Conservation (phyloP, 495 filamentous ascomycete species). For the Penicillium pancosmium region DNA sequence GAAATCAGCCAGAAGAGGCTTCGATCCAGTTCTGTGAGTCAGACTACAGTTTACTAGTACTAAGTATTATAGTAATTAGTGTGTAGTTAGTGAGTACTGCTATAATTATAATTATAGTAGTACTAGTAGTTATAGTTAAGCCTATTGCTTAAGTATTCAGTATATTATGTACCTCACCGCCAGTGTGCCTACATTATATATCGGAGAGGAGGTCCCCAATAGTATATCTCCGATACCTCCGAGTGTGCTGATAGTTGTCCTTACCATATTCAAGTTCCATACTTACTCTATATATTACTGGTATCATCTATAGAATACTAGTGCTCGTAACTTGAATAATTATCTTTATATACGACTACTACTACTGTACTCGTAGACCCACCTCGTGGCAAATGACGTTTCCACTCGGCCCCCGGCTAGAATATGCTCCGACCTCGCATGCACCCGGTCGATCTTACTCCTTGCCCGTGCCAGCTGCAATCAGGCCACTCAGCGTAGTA, state of each 20-base stretch:
- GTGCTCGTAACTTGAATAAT: too few relatives aligned
- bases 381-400: constrained; percentile 13
- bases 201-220: too few relatives aligned
- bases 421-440: constrained; percentile 3
- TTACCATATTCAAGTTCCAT: too few relatives aligned
- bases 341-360: too few relatives aligned
- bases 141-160: too few relatives aligned
- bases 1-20: constrained; percentile 20
- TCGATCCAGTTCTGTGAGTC: constrained; percentile 15
- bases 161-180: too few relatives aligned
- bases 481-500: neutral
- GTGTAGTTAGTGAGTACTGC: neutral
- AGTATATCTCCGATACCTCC: too few relatives aligned
- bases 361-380: neutral
- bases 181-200: too few relatives aligned
- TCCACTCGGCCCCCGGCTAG: constrained; percentile 1
- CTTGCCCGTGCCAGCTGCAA: neutral
- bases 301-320: too few relatives aligned
- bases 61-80: neutral
- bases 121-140: neutral
- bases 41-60: neutral
- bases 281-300: too few relatives aligned
- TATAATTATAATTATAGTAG: neutral
- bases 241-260: too few relatives aligned
- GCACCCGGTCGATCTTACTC: neutral